Conservation (phyloP, 305 asterid genomes). For the Rubia balearica region DNA sequence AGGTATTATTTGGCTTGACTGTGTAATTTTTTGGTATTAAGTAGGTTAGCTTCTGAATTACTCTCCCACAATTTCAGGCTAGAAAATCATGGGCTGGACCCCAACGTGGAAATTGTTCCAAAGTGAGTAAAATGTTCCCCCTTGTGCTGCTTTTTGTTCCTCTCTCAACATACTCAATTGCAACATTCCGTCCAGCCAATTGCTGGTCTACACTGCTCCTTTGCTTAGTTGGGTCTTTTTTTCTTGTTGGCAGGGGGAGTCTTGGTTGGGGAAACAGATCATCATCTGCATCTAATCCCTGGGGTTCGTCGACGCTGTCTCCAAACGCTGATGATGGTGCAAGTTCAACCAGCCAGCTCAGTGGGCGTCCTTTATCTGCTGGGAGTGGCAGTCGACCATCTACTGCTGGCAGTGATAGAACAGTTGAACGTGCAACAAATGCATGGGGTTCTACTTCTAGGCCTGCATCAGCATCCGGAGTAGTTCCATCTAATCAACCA, state of each 20-base stretch:
- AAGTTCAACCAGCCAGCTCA: slow-evolving; percentile 63
- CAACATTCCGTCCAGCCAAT: background rate
- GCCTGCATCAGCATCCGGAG: slow-evolving; percentile 96
- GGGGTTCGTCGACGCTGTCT: slow-evolving; percentile 66
- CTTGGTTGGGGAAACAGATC: slow-evolving; percentile 92
- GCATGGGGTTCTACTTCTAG: slow-evolving; percentile 88
- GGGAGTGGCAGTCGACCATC: slow-evolving; percentile 96
- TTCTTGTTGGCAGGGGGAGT: slow-evolving; percentile 58
- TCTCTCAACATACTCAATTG: background rate
- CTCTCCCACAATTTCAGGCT: slow-evolving; percentile 44
- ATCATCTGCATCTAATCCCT: slow-evolving; percentile 79
- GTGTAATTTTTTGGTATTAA: slow-evolving; percentile 12
- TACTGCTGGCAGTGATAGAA: slow-evolving; percentile 80
- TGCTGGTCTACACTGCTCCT: slow-evolving; percentile 14
- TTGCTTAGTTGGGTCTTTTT: slow-evolving; percentile 24
- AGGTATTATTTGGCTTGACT: slow-evolving; percentile 38
- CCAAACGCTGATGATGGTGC: slow-evolving; percentile 75
- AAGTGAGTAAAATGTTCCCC: slow-evolving; percentile 52
- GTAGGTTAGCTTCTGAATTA: slow-evolving; percentile 26
- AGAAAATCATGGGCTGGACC: slow-evolving; percentile 96
- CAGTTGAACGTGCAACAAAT: slow-evolving; percentile 50
- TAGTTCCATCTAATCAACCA: slow-evolving; percentile 61
- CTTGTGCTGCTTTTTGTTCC: slow-evolving; percentile 1
- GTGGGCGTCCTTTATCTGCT: slow-evolving; percentile 89
- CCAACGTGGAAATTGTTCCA: slow-evolving; percentile 94